phyloP scores from a whole-genome alignment of 352 stramenopile genomes.

The Thalassiosira mediterranea region DNA sequence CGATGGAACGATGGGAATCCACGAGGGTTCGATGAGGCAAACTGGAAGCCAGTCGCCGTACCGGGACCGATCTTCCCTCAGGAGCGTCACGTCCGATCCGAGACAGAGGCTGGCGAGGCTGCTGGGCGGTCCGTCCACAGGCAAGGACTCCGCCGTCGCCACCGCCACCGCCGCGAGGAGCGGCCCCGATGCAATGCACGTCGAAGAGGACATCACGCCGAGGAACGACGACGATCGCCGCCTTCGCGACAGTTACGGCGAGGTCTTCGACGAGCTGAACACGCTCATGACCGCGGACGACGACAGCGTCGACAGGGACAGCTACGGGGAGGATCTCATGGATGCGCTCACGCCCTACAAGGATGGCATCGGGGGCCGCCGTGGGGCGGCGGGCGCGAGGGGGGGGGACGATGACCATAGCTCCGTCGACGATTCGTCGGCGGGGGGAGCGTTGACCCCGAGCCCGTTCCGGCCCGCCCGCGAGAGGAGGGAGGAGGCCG shows the following conservation, averaged over 20 bases:
- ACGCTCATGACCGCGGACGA: conserved; percentile 45
- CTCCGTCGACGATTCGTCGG: background rate
- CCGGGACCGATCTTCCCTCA: conserved; percentile 41
- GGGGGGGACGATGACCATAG: background rate
- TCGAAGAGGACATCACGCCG: background rate
- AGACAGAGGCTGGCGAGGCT: conserved; percentile 76
- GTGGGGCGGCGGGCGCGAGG: background rate
- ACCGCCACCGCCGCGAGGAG: background rate
- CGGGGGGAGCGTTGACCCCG: background rate
- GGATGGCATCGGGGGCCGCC: background rate
- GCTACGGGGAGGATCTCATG: conserved; percentile 39
- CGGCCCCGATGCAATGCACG: background rate
- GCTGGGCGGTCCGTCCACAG: conserved; percentile 9
- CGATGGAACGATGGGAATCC: background rate
- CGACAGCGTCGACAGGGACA: conserved; percentile 26
- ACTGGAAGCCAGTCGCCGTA: background rate
- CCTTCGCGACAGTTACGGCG: conserved; percentile 40
- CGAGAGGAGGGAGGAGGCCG: background rate
- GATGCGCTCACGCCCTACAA: conserved; percentile 33
- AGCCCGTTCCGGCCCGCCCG: background rate
- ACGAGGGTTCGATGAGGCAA: background rate
- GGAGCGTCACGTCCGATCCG: conserved; percentile 73
- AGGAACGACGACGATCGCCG: background rate
- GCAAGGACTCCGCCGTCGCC: conserved; percentile 13
- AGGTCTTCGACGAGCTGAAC: conserved; percentile 47